Conservation (phyloP, 2,329 filamentous ascomycete species). For the Beauveria medogensis region DNA sequence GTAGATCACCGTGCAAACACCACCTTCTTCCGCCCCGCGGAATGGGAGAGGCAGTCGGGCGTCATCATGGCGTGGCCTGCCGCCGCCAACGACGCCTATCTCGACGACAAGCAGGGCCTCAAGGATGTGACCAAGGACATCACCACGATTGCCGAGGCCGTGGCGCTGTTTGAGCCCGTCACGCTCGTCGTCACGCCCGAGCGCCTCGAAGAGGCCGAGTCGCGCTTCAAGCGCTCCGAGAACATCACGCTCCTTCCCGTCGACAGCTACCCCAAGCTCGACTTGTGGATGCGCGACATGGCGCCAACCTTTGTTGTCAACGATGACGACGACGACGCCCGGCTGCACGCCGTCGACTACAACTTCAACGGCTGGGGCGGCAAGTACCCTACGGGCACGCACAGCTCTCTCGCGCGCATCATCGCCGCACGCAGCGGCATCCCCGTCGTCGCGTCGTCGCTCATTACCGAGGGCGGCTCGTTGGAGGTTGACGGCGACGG, state of each 20-base stretch:
- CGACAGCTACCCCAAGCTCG: constrained; percentile 9
- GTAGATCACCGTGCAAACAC: background rate
- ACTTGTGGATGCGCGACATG: constrained; percentile 24
- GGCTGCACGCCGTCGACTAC: constrained; percentile 16
- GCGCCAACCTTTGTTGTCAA: constrained; percentile 18
- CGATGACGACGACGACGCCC: background rate
- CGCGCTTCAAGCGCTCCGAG: background rate
- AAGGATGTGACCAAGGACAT: constrained; percentile 17
- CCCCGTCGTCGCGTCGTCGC: constrained; percentile 1
- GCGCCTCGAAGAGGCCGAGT: constrained; percentile 12
- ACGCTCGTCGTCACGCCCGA: constrained; percentile 16
- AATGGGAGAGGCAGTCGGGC: constrained; percentile 8
- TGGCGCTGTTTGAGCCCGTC: constrained; percentile 21
- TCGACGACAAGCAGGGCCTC: constrained; percentile 7
- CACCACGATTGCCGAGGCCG: constrained; percentile 18
- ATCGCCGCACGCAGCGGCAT: constrained; percentile 4
- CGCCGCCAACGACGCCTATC: constrained; percentile 8
- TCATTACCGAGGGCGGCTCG: constrained; percentile 19
- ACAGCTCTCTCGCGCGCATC: constrained; percentile 11
- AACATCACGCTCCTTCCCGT: constrained; percentile 11
- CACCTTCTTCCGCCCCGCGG: constrained; percentile 3
- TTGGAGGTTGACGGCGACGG: constrained; percentile 23
- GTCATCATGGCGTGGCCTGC: constrained; percentile 11
- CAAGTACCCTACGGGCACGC: constrained; percentile 14
- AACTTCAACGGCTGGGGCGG: constrained; percentile 24